Evolutionary conservation across 225 moss, liverwort and hornwort species (phyloP), one percentile per base, ranked within the genome.

Genomic region (Sphagnum contortum): DNA sequence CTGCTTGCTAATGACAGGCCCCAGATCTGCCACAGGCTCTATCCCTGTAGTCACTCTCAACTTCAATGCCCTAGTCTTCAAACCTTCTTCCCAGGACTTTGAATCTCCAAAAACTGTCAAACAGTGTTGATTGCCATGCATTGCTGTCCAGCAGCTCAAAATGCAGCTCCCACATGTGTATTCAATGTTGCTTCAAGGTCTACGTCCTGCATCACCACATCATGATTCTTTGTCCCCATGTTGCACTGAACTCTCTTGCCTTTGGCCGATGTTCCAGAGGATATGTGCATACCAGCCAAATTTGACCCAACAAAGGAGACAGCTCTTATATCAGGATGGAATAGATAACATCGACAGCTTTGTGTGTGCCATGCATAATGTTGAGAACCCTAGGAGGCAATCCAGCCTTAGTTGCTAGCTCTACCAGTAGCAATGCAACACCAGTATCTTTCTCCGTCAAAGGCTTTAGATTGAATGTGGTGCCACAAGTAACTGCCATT

Each of bases 201-300:
- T 44, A 92, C 95, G 62, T 95, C 95, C 0, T 88, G 88, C 88
- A 95, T 86, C 12, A 95, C 51, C 61, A 95, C 95, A 10, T 88
- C 95, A 58, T 95, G 95, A 67, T 95, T 95, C 75, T 95, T 95
- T 13, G 95, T 92, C 4, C 95, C 95, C 95, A 95, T 90, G 70
- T 95, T 95, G 71, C 92, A 95, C 66, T 95, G 95, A 55, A 95
- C 85, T n/a, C 92, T 85, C 64, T 95, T 95, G 12, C 95, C 95
- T n/a, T n/a, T n/a, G 45, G 83, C 86, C 29, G 92, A 86, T 9
- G 95, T 92, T 44, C 95, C 84, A 50, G 88, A 78, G 70, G 92
- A 92, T 9, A 95, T 95, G 77, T 95, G 95, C 95, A 90, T 92
- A 13, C 95, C 95, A 1, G 92, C 95, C 45, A 66, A 79, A 68